Evolutionary conservation across 2,329 filamentous ascomycete species (phyloP).

Genomic region (Aureobasidium sp.): DNA sequence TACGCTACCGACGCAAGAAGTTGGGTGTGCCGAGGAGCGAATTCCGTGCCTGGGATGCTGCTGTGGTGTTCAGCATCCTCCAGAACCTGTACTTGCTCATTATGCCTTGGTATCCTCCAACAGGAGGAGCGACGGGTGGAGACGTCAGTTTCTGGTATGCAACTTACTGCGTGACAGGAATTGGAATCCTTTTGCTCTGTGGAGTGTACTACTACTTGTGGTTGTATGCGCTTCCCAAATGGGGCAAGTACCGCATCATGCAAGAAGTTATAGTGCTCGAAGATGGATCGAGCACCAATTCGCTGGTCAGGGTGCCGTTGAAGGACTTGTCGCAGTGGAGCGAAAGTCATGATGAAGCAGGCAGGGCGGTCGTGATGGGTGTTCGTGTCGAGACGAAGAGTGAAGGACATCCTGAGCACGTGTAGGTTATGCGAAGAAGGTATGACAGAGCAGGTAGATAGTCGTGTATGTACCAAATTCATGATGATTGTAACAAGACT

Average conservation of each 20-base stretch:
- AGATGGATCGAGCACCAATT: constrained; percentile 42
- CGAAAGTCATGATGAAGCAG: constrained; percentile 46
- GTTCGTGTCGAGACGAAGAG: constrained; percentile 1
- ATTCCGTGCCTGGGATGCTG: constrained; percentile 54
- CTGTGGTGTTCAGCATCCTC: constrained; percentile 53
- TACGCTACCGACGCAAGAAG: constrained; percentile 49
- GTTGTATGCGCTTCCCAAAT: constrained; percentile 50
- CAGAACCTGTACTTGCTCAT: constrained; percentile 56
- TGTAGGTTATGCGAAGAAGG: background rate
- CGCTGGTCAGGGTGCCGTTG: constrained; percentile 49
- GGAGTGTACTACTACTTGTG: constrained; percentile 53
- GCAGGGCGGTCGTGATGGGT: constrained; percentile 13
- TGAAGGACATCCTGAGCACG: background rate
- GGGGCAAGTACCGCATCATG: constrained; percentile 48
- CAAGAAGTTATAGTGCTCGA: constrained; percentile 49
- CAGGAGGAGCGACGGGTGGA: constrained; percentile 51
- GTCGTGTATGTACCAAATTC: background rate
- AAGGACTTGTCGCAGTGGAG: constrained; percentile 52
- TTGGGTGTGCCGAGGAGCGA: constrained; percentile 43
- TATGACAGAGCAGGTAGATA: background rate
- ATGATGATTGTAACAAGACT: too few relatives aligned
- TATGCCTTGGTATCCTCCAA: constrained; percentile 67
- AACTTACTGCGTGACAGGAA: constrained; percentile 59
- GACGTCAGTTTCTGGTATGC: constrained; percentile 69
- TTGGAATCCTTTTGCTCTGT: constrained; percentile 51